A percentile compares a stretch with the other conserved stretches of the same genome.
These are phyloP conservation scores for Postia placenta DNA, from an alignment of 768 basidiomycete species.

Conservation along the genomic window DNA sequence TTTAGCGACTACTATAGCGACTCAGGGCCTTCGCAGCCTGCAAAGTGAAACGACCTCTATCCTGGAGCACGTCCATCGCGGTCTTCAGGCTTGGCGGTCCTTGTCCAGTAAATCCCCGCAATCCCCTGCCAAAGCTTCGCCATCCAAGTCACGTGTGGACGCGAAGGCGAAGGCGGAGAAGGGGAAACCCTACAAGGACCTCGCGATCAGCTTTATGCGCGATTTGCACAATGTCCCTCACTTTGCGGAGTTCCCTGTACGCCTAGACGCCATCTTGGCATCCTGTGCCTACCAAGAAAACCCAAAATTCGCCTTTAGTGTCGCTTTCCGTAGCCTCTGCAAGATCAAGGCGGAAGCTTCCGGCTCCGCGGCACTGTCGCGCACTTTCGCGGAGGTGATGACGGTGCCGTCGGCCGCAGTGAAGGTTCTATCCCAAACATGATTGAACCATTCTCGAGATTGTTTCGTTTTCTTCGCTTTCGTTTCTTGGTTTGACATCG, in stretches of 20 bases:
- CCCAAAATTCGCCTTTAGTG: slow-evolving; percentile 39
- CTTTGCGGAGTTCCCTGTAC: background rate
- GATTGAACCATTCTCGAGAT: background rate
- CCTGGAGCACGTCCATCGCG: slow-evolving; percentile 11
- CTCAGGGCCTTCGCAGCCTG: slow-evolving; percentile 15
- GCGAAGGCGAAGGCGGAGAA: background rate
- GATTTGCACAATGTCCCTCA: background rate
- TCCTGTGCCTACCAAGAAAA: slow-evolving; percentile 44
- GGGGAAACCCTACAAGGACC: background rate
- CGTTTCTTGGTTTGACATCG: background rate
- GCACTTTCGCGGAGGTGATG: slow-evolving; percentile 16
- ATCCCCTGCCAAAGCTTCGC: background rate
- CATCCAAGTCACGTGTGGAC: background rate
- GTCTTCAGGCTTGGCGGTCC: background rate
- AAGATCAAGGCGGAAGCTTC: slow-evolving; percentile 44
- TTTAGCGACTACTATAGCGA: slow-evolving; percentile 4
- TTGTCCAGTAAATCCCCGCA: background rate
- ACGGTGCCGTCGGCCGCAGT: slow-evolving; percentile 7
- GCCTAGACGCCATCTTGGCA: slow-evolving; percentile 19
- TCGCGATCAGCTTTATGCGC: background rate
- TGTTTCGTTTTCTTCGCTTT: background rate
- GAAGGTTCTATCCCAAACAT: slow-evolving; percentile 11
- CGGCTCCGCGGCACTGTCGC: slow-evolving; percentile 8
- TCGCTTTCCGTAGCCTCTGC: slow-evolving; percentile 50
- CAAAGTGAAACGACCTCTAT: slow-evolving; percentile 34